Evolutionary conservation across 2,329 filamentous ascomycete species (phyloP).

Genomic region (Nemania sp.): DNA sequence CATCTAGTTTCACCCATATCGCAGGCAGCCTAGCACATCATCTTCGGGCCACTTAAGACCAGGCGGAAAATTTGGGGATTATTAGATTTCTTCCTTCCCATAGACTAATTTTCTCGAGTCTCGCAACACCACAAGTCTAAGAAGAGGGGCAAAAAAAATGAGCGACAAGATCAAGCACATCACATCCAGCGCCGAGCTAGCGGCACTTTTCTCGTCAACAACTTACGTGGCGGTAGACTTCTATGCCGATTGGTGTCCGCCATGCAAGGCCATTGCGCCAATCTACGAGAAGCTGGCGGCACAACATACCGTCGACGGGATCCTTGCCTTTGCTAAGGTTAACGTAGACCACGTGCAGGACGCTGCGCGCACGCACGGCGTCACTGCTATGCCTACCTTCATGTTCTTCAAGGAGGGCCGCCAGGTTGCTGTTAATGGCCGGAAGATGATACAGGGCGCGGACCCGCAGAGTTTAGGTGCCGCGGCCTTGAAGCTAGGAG

Average conservation of each 20-base stretch:
- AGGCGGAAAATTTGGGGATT: background rate
- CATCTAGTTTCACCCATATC: background rate
- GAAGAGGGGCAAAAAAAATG: conserved; percentile 20
- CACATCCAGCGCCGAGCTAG: conserved; percentile 60
- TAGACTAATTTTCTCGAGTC: background rate
- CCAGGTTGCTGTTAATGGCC: conserved; percentile 56
- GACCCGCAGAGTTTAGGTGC: conserved; percentile 49
- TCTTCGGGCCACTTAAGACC: background rate
- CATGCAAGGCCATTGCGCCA: conserved; percentile 71
- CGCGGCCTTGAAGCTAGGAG: conserved; percentile 54
- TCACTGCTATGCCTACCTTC: conserved; percentile 70
- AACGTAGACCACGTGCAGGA: conserved; percentile 68
- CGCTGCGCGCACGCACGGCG: conserved; percentile 61
- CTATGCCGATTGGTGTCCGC: conserved; percentile 70
- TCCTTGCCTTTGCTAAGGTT: conserved; percentile 68
- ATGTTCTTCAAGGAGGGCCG: conserved; percentile 69
- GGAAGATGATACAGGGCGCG: conserved; percentile 54
- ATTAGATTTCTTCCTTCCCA: background rate
- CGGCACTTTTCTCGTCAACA: conserved; percentile 60
- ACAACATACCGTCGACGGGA: conserved; percentile 54
- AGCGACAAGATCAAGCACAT: conserved; percentile 53
- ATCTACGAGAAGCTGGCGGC: conserved; percentile 63
- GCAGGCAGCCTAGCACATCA: background rate
- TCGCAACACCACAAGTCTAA: background rate
- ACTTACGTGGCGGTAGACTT: conserved; percentile 69